A percentile compares a stretch with the other conserved stretches of the same genome.
Conservation (phyloP, 306 rosid genomes). For the Trichosanthes truncata region DNA sequence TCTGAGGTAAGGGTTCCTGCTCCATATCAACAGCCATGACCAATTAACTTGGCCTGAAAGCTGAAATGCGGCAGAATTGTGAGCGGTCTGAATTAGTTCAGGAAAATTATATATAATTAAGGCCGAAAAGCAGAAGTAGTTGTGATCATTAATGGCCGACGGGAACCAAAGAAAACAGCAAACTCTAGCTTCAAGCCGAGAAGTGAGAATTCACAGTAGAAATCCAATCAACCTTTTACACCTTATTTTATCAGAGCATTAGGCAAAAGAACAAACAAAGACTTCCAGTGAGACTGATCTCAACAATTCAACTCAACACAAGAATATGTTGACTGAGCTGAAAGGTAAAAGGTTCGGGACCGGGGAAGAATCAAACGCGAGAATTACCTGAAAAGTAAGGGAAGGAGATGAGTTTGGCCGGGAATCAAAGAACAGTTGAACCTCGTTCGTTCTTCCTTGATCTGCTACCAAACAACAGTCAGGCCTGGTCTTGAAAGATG, state of each 20-base stretch:
- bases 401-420: neutral
- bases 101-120: neutral
- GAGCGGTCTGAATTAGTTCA: neutral
- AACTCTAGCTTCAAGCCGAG: neutral
- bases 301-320: neutral
- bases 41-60: neutral
- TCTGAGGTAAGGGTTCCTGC: conserved; percentile 34
- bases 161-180: neutral
- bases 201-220: neutral
- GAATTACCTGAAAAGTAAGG: neutral
- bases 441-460: neutral
- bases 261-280: neutral
- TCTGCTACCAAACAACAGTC: neutral
- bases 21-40: conserved; percentile 40
- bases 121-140: neutral
- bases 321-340: neutral
- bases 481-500: neutral
- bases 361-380: conserved; percentile 1
- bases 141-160: neutral
- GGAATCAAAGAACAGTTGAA: neutral
- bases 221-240: neutral
- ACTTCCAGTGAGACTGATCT: neutral
- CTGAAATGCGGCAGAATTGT: conserved; percentile 1
- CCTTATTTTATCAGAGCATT: neutral
- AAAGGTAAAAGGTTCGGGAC: neutral